A percentile compares a stretch with the other conserved stretches of the same genome.
Evolutionary conservation across 257 asterid genomes (phyloP).

Genomic region (Salvia hispanica): DNA sequence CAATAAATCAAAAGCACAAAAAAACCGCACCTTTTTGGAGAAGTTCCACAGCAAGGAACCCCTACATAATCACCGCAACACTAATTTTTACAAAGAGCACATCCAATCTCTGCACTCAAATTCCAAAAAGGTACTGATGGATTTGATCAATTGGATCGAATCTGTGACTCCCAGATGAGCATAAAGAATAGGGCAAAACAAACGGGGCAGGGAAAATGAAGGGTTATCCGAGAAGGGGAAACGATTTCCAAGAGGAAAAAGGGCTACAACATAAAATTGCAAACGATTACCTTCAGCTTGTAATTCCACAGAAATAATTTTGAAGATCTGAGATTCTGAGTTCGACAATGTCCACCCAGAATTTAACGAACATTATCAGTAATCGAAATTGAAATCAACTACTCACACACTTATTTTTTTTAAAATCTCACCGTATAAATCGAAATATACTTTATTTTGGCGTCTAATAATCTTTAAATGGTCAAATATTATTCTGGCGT

Average conservation of each 20-base stretch:
- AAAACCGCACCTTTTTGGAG: constrained; percentile 20
- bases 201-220: constrained; percentile 22
- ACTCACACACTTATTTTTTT: too few species aligned
- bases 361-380: too few species aligned
- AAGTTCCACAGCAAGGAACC: constrained; percentile 29
- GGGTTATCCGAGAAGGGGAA: not conserved
- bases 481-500: too few species aligned
- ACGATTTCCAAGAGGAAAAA: not conserved
- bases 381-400: too few species aligned
- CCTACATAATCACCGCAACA: constrained; percentile 27
- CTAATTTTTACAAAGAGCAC: constrained; percentile 23
- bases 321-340: constrained; percentile 43
- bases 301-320: constrained; percentile 14
- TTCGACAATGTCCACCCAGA: constrained; percentile 30
- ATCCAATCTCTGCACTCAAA: constrained; percentile 26
- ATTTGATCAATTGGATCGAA: constrained; percentile 29
- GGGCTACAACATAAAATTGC: not conserved
- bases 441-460: too few species aligned
- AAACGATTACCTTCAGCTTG: constrained; percentile 33
- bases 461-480: too few species aligned
- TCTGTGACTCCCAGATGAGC: constrained; percentile 19
- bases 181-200: not conserved
- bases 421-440: too few species aligned
- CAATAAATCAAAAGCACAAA: constrained; percentile 16
- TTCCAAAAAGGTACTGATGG: constrained; percentile 14